Percentiles rank a stretch among this genome's conserved stretches.
These are phyloP conservation scores for Septoria linicola DNA, from an alignment of 2,329 filamentous ascomycete genomes.

Conservation along the genomic window DNA sequence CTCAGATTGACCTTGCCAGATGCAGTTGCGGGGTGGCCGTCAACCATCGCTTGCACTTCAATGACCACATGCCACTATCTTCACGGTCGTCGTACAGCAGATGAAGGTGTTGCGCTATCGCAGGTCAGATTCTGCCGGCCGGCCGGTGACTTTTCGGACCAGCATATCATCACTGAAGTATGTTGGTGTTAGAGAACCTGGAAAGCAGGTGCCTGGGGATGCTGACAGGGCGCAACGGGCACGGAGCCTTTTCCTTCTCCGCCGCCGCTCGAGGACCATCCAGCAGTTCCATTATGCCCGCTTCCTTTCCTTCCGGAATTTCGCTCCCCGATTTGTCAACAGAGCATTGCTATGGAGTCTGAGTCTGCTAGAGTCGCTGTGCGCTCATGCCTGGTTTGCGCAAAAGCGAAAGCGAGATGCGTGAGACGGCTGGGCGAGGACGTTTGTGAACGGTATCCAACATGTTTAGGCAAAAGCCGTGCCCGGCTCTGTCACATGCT, in stretches of 20 bases:
- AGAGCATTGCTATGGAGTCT: constrained; percentile 1
- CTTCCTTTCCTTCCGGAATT: background rate
- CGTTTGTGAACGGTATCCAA: constrained; percentile 34
- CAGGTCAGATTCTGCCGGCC: constrained; percentile 5
- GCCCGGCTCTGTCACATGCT: background rate
- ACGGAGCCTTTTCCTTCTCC: background rate
- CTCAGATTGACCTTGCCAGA: no score
- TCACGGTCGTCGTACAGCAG: background rate
- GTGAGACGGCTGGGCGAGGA: constrained; percentile 27
- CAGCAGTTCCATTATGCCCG: background rate
- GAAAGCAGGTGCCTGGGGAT: background rate
- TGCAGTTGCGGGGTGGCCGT: no score
- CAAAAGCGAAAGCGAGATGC: constrained; percentile 39
- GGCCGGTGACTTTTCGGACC: no score
- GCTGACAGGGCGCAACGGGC: background rate
- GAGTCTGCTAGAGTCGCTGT: constrained; percentile 7
- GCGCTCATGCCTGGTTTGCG: constrained; percentile 34
- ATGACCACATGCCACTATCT: no score
- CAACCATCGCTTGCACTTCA: no score
- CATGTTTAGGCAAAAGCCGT: no score
- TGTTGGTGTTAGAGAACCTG: no score
- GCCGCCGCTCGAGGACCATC: background rate
- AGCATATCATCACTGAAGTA: no score
- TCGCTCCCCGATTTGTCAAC: background rate
- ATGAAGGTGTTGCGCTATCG: constrained; percentile 2